A percentile compares a stretch with the other conserved stretches of the same genome.
Conservation (phyloP, 768 basidiomycete genomes). For the Suillus ampliporus region DNA sequence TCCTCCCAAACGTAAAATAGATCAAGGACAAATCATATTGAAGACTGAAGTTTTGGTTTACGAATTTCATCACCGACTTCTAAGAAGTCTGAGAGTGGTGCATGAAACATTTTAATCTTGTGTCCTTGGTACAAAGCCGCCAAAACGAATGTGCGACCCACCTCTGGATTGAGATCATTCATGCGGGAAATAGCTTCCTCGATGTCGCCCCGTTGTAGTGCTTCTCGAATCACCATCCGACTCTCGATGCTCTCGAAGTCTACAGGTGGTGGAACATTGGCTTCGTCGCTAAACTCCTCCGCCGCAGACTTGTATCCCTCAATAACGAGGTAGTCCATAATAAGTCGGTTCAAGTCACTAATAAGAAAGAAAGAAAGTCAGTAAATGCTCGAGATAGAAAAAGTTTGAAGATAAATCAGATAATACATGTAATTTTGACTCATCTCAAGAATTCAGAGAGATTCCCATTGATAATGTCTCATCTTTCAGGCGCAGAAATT, state of each 20-base stretch:
- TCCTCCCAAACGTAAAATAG: slow-evolving; percentile 6
- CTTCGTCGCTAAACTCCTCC: slow-evolving; percentile 91
- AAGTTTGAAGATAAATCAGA: slow-evolving; percentile 59
- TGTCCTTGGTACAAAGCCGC: slow-evolving; percentile 26
- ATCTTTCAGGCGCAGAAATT: slow-evolving; percentile 48
- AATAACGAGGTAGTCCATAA: slow-evolving; percentile 98
- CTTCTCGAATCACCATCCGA: slow-evolving; percentile 92
- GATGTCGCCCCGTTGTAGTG: slow-evolving; percentile 91
- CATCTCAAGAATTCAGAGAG: slow-evolving; percentile 90
- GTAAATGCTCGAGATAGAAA: slow-evolving; percentile 21
- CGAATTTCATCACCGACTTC: slow-evolving; percentile 84
- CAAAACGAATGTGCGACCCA: slow-evolving; percentile 48
- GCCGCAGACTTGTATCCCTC: slow-evolving; percentile 98
- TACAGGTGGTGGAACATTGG: slow-evolving; percentile 73
- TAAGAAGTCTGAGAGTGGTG: slow-evolving; percentile 91
- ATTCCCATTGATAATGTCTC: slow-evolving; percentile 91
- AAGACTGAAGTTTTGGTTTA: slow-evolving; percentile 92
- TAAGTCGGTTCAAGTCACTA: slow-evolving; percentile 92
- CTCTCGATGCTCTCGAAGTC: slow-evolving; percentile 94
- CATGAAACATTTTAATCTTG: slow-evolving; percentile 95
- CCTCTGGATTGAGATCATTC: slow-evolving; percentile 97
- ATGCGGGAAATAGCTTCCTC: slow-evolving; percentile 95
- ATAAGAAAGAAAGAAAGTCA: slow-evolving; percentile 33
- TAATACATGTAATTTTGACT: slow-evolving; percentile 85
- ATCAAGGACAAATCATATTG: slow-evolving; percentile 72